A percentile compares a stretch with the other conserved stretches of the same genome.
Conservation (phyloP, 2,329 filamentous ascomycete genomes). For the Zymoseptoria passerinii region DNA sequence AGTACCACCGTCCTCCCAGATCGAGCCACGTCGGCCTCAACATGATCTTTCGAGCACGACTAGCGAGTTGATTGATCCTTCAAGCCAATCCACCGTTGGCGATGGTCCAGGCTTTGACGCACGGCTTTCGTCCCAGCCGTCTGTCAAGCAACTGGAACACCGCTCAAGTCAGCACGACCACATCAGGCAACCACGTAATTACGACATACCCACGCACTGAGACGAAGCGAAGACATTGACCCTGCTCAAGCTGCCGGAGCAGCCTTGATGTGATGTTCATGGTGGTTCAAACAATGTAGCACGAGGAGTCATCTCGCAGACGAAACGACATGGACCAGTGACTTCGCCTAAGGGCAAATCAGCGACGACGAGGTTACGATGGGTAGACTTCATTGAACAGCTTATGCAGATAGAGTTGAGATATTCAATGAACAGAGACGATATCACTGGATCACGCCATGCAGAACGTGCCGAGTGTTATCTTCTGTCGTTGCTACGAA, state of each 20-base stretch:
- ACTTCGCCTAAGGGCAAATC: not conserved
- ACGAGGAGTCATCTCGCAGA: not conserved
- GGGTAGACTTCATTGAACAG: not conserved
- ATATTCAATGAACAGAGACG: too few species aligned
- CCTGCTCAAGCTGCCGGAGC: slow-evolving; percentile 37
- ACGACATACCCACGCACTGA: slow-evolving; percentile 21
- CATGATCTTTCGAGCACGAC: slow-evolving; percentile 5
- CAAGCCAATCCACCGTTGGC: not conserved
- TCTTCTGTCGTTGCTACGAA: too few species aligned
- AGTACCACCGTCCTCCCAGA: not conserved
- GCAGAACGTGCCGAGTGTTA: too few species aligned
- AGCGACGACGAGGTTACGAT: not conserved
- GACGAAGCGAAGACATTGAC: slow-evolving; percentile 30
- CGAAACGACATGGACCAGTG: not conserved
- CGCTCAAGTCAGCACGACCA: slow-evolving; percentile 18
- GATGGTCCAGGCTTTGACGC: not conserved
- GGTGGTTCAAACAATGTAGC: slow-evolving; percentile 1
- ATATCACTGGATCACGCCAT: too few species aligned
- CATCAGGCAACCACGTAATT: slow-evolving; percentile 11
- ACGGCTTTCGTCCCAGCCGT: not conserved
- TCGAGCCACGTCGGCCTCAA: not conserved
- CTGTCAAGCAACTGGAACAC: not conserved
- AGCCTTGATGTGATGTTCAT: slow-evolving; percentile 34
- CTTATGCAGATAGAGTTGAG: not conserved
- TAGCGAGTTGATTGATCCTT: slow-evolving; percentile 1